Evolutionary conservation across 257 asterid species (phyloP), one percentile per base, ranked within the genome.

Genomic region (Solanum microdontum): DNA sequence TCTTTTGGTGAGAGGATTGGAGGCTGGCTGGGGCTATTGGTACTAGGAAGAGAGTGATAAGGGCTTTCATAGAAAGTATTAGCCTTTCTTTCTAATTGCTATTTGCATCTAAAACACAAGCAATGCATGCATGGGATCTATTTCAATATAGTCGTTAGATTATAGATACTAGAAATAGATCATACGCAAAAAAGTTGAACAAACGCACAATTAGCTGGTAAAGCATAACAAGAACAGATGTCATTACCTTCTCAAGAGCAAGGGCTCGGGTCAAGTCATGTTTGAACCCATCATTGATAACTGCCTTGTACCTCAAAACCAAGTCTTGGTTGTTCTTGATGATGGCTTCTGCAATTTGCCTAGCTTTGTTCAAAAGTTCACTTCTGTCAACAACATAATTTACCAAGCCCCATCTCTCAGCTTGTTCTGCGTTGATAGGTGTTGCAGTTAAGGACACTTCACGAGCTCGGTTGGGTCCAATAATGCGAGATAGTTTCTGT

Each of bases 351-450:
- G 98, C 99, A 70, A 94, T 88, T 90, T 94, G 92, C 73, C 89
- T 89, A 84, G 99, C 97, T 92, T 94, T 97, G 87, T 90, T 93
- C 92, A 93, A 60, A 55, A 95, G 92, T 48, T 95, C 97, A 43
- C 90, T 89, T 73, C 92, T 92, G 76, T 95, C 98, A 23, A 95
- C 99, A 40, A 97, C 98, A 86, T 96, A 97, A 90, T 95, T 97
- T 82, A 97, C 99, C 92, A 97, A 87, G 82, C 99, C 99, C 99
- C 98, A 95, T 43, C 82, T 93, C 88, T 95, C 98, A 43, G 98
- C 99, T 91, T 97, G 97, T 86, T 95, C 98, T 5, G 98, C 98
- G 33, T 92, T 93, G 82, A 97, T 83, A 33, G 99, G 98, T 4
- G 74, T 86, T 55, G 99, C 96, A 3, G 95, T 60, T 84, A 97